Evolutionary conservation across 2,329 filamentous ascomycete species (phyloP), one percentile per base, ranked within the genome.

Genomic region (Calonectria leucothoes): DNA sequence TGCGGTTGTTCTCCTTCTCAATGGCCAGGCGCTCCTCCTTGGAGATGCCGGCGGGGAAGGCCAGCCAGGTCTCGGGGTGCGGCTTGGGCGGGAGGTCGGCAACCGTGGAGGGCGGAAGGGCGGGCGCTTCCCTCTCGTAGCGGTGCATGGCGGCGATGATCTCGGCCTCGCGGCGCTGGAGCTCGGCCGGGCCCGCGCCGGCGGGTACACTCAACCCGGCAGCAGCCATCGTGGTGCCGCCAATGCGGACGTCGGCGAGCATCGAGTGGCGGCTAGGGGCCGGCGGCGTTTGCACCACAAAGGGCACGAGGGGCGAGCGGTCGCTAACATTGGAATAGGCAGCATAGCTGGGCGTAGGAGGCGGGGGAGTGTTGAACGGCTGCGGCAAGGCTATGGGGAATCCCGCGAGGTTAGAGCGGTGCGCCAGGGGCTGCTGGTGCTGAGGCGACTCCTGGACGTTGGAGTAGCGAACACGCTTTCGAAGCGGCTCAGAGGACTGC

Each of bases 51-150:
- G 74, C 70, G 0, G 77, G 76, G 2, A 82, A 52, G 3, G 74
- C 59, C 45, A 80, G 49, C 35, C 75, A 79, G 2, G 71, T 72
- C 1, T 75, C 74, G 6, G 80, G 52, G 2, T 75, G 69, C 3
- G 75, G 64, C 75, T 84, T 85, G 1, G 79, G 78, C 0, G 79
- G 77, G 1, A 84, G 74, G 7, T 79, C 78, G 1, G 70, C 66
- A 10, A 84, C 71, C 8, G 66, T 66, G 25, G 81, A 77, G 0
- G 73, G 72, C 0, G 84, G 83, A 0, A 84, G 78, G 0, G 79
- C 72, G 0, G 84, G 82, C 5, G 81, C 81, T 7, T 79, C 70
- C 10, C 25, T 14, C 14, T 37, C 55, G 42, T 82, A 82, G 23
- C 17, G 8, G 17, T 75, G 57, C 1, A 84, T 72, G 8, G 72